Conservation (phyloP, 1,284 basidiomycete species). For the Trametes polyzona region DNA sequence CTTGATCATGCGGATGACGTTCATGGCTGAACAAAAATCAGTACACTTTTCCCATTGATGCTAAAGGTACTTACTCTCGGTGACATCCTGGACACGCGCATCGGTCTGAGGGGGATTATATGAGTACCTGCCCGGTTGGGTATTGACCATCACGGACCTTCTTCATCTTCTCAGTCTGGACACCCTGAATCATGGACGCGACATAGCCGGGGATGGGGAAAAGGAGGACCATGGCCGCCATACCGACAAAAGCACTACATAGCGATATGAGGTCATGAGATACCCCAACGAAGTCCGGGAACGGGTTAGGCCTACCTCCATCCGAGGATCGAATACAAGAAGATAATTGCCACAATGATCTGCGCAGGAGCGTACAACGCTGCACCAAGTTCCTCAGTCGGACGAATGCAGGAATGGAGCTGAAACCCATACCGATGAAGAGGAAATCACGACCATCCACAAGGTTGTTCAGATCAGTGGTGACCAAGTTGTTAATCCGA, state of each 20-base stretch:
- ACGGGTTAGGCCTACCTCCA: slow-evolving; percentile 43
- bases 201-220: slow-evolving; percentile 54
- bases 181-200: slow-evolving; percentile 34
- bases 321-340: slow-evolving; percentile 52
- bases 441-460: slow-evolving; percentile 40
- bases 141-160: slow-evolving; percentile 19
- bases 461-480: slow-evolving; percentile 40
- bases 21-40: slow-evolving; percentile 34
- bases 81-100: slow-evolving; percentile 50
- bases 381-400: slow-evolving; percentile 16
- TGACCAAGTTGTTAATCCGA: slow-evolving; percentile 50
- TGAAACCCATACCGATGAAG: slow-evolving; percentile 25
- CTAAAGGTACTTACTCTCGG: slow-evolving; percentile 42
- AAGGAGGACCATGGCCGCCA: slow-evolving; percentile 51
- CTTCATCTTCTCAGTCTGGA: slow-evolving; percentile 37
- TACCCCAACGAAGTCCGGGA: background rate
- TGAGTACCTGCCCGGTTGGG: slow-evolving; percentile 28
- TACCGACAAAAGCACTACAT: slow-evolving; percentile 48
- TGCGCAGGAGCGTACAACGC: slow-evolving; percentile 40
- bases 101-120: slow-evolving; percentile 41
- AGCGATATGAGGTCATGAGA: background rate
- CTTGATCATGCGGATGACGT: slow-evolving; percentile 54
- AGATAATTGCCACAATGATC: slow-evolving; percentile 43
- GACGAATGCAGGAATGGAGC: background rate
- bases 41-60: background rate